Base-by-base conservation (phyloP, 768 basidiomycete genomes). In the Gautieria morchelliformis region DNA sequence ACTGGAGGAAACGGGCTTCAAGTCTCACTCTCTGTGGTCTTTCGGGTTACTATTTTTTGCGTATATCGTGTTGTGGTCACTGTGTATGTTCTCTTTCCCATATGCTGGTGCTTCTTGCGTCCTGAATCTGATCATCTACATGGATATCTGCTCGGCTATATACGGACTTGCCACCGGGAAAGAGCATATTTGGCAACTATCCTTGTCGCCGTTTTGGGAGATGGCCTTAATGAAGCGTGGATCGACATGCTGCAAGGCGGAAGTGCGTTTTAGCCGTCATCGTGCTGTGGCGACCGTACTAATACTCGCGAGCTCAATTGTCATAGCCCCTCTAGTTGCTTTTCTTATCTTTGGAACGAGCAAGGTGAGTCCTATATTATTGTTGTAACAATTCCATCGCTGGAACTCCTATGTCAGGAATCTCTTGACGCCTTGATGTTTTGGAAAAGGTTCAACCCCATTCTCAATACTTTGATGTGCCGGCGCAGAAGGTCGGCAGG, bases 51-150 rank as follows among this genome's bases (percentile, higher is more conserved):
- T 19, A 17, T 54, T 41, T 54, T 54, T 39, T 41, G 53, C 27
- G 19, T 40, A 14, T 54, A 54, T 37, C 2, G 53, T 19, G 11
- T 54, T n/a, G 53, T 54, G 35, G 53, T 54, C 27, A 39, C 53
- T 20, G 41, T 54, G 53, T 54, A 27, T 41, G 53, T 42, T 30
- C 46, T n/a, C n/a, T 15, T 11, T 47, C 22, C 12, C n/a, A 14
- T 47, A 12, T 27, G 27, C 27, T 47, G 3, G 4, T n/a, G n/a
- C 2, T 41, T 12, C 40, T 12, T 8, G 3, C 7, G 40, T 12
- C 14, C n/a, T n/a, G 40, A n/a, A 4, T n/a, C n/a, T 41, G n/a
- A 12, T 41, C 14, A 41, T 12, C 4, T n/a, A 8, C 14, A 41
- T n/a, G 40, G 3, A 14, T 12, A 8, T 41, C 12, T n/a, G 12